phyloP scores from a whole-genome alignment of 768 basidiomycete species.

The Amanita phalloides region DNA sequence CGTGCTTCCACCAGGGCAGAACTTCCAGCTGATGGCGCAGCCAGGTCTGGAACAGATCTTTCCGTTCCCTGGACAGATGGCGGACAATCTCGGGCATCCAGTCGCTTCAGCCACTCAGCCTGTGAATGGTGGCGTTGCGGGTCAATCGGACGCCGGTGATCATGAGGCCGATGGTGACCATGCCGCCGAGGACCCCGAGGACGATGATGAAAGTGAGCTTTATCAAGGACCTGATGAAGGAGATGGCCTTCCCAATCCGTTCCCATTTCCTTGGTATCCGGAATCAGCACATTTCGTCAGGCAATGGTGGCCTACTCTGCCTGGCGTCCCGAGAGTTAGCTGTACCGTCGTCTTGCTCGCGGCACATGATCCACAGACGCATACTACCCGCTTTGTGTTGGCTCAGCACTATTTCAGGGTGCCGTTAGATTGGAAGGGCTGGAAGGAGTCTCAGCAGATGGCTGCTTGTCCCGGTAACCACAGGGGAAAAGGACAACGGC shows the following conservation, averaged over 20 bases:
- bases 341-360: conserved; percentile 65
- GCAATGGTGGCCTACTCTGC: conserved; percentile 71
- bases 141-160: background rate
- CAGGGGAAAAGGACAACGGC: background rate
- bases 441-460: conserved; percentile 11
- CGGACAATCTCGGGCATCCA: background rate
- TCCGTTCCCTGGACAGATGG: background rate
- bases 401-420: conserved; percentile 72
- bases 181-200: background rate
- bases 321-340: conserved; percentile 53
- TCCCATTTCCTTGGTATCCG: conserved; percentile 60
- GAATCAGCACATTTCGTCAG: conserved; percentile 71
- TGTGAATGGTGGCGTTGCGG: background rate
- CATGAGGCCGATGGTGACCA: background rate
- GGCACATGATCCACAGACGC: conserved; percentile 48
- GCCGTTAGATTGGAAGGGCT: conserved; percentile 33
- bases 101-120: background rate
- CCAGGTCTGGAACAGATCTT: background rate
- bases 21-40: background rate
- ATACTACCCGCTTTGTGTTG: conserved; percentile 50
- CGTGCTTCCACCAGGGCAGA: background rate
- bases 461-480: background rate
- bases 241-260: conserved; percentile 38
- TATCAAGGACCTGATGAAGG: background rate
- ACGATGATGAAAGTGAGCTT: background rate